phyloP scores from a whole-genome alignment of 1,284 basidiomycete species.

The Leccinum solheimii region DNA sequence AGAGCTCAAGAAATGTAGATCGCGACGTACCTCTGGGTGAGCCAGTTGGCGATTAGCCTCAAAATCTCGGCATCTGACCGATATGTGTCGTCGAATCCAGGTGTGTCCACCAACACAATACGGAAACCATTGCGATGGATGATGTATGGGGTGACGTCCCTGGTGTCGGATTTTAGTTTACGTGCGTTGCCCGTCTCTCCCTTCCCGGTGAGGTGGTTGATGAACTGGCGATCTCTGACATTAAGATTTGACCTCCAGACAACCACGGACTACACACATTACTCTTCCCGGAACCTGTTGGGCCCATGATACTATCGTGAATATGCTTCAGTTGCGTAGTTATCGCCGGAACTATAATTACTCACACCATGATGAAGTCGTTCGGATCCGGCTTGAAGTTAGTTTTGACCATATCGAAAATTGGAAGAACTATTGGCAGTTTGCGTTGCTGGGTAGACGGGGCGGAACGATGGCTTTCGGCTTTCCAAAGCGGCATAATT shows the following conservation, averaged over 20 bases:
- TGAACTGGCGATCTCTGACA: background rate
- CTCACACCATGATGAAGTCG: slow-evolving; percentile 10
- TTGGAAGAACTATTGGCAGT: background rate
- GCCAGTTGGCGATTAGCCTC: background rate
- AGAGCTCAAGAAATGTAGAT: background rate
- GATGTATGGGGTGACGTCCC: background rate
- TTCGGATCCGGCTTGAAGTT: background rate
- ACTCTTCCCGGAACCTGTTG: slow-evolving; percentile 16
- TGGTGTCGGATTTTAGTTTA: background rate
- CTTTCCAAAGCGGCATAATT: background rate
- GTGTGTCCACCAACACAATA: background rate
- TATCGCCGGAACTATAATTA: no score
- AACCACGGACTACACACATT: background rate
- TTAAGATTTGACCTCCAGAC: background rate
- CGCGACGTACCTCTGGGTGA: background rate
- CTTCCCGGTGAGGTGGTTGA: background rate
- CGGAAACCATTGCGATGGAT: background rate
- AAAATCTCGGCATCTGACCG: background rate
- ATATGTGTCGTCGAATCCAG: background rate
- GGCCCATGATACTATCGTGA: slow-evolving; percentile 14
- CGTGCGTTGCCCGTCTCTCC: background rate
- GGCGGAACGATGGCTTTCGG: background rate
- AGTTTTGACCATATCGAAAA: background rate
- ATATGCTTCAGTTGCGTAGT: background rate
- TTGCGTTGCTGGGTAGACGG: background rate